Conservation (phyloP, 371 early-diverging fungal genomes). For the Chytridium lagenaria region DNA sequence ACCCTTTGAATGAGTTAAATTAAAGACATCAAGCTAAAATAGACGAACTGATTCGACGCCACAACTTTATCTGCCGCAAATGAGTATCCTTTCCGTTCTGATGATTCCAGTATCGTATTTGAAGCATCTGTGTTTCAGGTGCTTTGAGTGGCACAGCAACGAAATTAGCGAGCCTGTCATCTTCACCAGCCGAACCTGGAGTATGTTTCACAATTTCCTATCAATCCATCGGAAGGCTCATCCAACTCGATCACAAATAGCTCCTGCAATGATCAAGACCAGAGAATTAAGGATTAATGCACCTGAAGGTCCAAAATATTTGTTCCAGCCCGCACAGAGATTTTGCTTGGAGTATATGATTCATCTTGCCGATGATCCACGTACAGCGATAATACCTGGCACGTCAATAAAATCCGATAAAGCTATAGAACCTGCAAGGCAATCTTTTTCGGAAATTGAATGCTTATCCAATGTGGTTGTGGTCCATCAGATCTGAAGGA, state of each 20-base stretch:
- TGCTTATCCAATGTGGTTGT: constrained; percentile 66
- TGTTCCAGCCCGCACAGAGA: constrained; percentile 78
- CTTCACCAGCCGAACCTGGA: constrained; percentile 24
- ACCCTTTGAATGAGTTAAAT: neutral
- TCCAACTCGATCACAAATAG: constrained; percentile 33
- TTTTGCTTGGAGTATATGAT: constrained; percentile 85
- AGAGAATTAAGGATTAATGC: neutral
- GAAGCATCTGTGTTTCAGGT: constrained; percentile 67
- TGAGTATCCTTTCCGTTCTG: constrained; percentile 93
- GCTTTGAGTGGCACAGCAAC: constrained; percentile 34
- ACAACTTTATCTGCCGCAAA: constrained; percentile 78
- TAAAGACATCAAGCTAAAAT: neutral
- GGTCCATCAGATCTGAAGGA: constrained; percentile 64
- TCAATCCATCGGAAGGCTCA: constrained; percentile 80
- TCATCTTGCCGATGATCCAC: constrained; percentile 86
- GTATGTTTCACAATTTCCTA: constrained; percentile 64
- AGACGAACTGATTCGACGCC: constrained; percentile 63
- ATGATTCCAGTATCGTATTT: constrained; percentile 87
- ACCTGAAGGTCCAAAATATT: constrained; percentile 66
- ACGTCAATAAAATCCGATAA: neutral
- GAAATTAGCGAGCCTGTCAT: neutral
- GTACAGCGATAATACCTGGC: constrained; percentile 73
- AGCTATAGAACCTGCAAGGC: constrained; percentile 47
- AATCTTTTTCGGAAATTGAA: constrained; percentile 65
- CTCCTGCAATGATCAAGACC: constrained; percentile 23